Evolutionary conservation across 495 filamentous ascomycete species (phyloP).

Genomic region (Penicillium malachiteum): DNA sequence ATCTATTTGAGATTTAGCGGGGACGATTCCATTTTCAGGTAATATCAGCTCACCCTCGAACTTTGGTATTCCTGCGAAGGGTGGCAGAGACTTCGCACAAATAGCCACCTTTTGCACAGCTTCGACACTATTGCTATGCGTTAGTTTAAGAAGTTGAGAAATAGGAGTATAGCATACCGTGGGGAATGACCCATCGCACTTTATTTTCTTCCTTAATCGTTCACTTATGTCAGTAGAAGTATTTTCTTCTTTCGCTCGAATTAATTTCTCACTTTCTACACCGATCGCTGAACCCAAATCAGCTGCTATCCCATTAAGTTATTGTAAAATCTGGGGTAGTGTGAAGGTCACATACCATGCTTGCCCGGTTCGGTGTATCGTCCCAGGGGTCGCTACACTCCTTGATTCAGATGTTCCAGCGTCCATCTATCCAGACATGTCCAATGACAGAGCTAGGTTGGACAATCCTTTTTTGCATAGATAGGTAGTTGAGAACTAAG

Average conservation of each 20-base stretch:
- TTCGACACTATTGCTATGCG: not conserved
- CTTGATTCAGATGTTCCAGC: too few species aligned
- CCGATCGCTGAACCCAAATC: slow-evolving; percentile 1
- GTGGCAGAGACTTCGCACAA: slow-evolving; percentile 8
- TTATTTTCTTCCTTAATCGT: slow-evolving; percentile 8
- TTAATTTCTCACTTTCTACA: slow-evolving; percentile 6
- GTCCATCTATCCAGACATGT: too few species aligned
- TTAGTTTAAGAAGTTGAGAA: not conserved
- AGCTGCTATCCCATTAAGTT: not conserved
- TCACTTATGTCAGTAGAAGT: not conserved
- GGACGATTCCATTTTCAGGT: not conserved
- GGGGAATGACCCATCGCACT: slow-evolving; percentile 12
- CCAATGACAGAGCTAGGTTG: too few species aligned
- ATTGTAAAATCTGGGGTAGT: not conserved
- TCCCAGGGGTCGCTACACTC: too few species aligned
- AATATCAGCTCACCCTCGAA: slow-evolving; percentile 7
- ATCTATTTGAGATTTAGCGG: not conserved
- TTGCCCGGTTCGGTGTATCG: not conserved
- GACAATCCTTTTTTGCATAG: too few species aligned
- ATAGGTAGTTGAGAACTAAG: too few species aligned
- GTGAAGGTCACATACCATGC: slow-evolving; percentile 2
- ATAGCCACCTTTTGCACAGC: slow-evolving; percentile 7
- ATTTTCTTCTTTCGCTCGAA: not conserved
- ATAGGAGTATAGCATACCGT: slow-evolving; percentile 3
- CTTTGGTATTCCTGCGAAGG: slow-evolving; percentile 12